These are phyloP conservation scores for Phytophthora citrophthora DNA, from an alignment of 352 stramenopile species.

Conservation along the genomic window DNA sequence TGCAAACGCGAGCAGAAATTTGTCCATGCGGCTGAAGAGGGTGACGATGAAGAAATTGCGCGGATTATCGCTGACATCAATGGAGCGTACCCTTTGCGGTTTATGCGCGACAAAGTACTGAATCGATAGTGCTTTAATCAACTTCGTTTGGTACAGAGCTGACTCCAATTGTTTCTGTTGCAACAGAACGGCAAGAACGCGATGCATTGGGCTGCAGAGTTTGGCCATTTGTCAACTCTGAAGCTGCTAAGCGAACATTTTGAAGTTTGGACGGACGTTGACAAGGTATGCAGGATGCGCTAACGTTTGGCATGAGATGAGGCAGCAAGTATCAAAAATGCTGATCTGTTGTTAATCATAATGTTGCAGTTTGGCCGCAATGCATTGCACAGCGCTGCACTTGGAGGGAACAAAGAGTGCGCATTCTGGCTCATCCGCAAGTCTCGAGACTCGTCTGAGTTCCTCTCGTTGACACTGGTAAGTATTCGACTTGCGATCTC, in stretches of 20 bases:
- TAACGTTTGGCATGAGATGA: background rate
- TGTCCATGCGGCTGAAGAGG: slow-evolving; percentile 82
- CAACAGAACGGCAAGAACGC: slow-evolving; percentile 87
- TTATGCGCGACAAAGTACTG: slow-evolving; percentile 85
- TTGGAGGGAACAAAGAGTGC: slow-evolving; percentile 85
- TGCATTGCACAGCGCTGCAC: slow-evolving; percentile 77
- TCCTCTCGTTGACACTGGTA: slow-evolving; percentile 79
- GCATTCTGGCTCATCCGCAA: slow-evolving; percentile 86
- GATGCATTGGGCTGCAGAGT: slow-evolving; percentile 86
- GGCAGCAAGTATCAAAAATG: background rate
- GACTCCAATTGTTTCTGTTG: background rate
- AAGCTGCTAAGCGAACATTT: slow-evolving; percentile 85
- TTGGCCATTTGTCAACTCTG: slow-evolving; percentile 77
- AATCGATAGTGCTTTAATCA: background rate
- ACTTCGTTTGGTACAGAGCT: background rate
- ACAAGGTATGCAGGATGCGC: slow-evolving; percentile 59
- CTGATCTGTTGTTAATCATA: background rate
- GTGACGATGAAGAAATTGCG: slow-evolving; percentile 78
- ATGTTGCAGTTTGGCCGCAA: slow-evolving; percentile 80
- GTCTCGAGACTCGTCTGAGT: slow-evolving; percentile 62
- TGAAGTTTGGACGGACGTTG: slow-evolving; percentile 73
- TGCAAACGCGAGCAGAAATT: slow-evolving; percentile 59
- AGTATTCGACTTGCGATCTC: slow-evolving; percentile 9
- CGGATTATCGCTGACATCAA: slow-evolving; percentile 87
- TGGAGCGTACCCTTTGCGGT: slow-evolving; percentile 74